Evolutionary conservation across 805 yeast genomes (phyloP).

Genomic region (Tetrapisispora pingtungensis): DNA sequence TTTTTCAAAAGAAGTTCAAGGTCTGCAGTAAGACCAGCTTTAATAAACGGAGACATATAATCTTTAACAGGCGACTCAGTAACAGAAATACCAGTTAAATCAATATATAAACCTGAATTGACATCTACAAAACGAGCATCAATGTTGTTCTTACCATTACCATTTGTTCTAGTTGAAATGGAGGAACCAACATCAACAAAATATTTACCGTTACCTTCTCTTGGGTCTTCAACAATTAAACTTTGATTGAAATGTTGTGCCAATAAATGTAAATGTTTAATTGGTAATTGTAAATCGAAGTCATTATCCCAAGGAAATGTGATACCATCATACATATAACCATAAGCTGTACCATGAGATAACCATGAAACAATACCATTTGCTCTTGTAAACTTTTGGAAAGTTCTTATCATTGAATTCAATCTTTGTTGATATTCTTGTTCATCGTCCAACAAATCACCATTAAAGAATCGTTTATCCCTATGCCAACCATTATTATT

Average conservation of each 20-base stretch:
- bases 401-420: constrained; percentile 41
- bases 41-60: constrained; percentile 6
- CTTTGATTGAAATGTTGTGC: constrained; percentile 34
- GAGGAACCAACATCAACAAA: constrained; percentile 40
- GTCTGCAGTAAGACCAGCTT: neutral
- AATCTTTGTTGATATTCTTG: constrained; percentile 15
- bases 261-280: constrained; percentile 34
- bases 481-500: constrained; percentile 36
- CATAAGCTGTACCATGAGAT: constrained; percentile 54
- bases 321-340: constrained; percentile 56
- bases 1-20: constrained; percentile 16
- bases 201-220: constrained; percentile 47
- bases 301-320: constrained; percentile 60
- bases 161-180: constrained; percentile 44
- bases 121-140: constrained; percentile 65
- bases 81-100: constrained; percentile 54
- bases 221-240: constrained; percentile 36
- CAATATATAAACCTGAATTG: constrained; percentile 62
- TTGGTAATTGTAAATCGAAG: constrained; percentile 52
- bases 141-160: constrained; percentile 51
- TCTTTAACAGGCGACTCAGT: constrained; percentile 25
- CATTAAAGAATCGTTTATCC: constrained; percentile 48
- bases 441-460: constrained; percentile 31
- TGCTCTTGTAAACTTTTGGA: constrained; percentile 38
- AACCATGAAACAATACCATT: constrained; percentile 47